Percentiles rank a stretch among this genome's conserved stretches.
phyloP scores from a whole-genome alignment of 2,329 filamentous ascomycete genomes.

The Penicillium sp. region DNA sequence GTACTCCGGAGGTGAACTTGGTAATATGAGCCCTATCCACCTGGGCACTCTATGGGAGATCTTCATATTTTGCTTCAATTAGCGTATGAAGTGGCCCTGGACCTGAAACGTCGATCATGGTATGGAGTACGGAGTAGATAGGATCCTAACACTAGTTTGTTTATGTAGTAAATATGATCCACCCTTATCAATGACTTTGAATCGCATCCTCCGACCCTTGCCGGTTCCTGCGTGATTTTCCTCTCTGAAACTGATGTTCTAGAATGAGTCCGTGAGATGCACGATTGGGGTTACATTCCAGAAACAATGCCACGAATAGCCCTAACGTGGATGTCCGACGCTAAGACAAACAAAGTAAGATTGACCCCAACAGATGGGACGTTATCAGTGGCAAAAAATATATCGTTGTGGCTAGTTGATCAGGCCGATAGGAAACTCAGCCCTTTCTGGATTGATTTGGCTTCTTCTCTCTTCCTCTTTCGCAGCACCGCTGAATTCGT shows the following conservation, averaged over 20 bases:
- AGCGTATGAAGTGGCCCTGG: too few relatives aligned
- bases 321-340: neutral
- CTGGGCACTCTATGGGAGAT: too few relatives aligned
- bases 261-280: neutral
- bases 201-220: neutral
- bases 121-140: too few relatives aligned
- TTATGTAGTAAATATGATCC: too few relatives aligned
- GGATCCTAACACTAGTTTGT: too few relatives aligned
- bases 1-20: too few relatives aligned
- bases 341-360: neutral
- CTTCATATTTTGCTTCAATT: too few relatives aligned
- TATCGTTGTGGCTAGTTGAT: neutral
- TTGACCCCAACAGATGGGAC: neutral
- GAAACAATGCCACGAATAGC: neutral
- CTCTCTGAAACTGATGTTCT: neutral
- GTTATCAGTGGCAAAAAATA: neutral
- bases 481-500: neutral
- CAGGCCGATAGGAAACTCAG: neutral
- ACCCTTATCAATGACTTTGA: too few relatives aligned
- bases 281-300: neutral
- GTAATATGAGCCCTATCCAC: too few relatives aligned
- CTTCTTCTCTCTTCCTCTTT: neutral
- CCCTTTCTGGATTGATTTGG: neutral
- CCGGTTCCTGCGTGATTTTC: neutral
- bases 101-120: too few relatives aligned